Evolutionary conservation across 2,329 filamentous ascomycete genomes (phyloP).

Genomic region (Beauveria rudraprayagi): DNA sequence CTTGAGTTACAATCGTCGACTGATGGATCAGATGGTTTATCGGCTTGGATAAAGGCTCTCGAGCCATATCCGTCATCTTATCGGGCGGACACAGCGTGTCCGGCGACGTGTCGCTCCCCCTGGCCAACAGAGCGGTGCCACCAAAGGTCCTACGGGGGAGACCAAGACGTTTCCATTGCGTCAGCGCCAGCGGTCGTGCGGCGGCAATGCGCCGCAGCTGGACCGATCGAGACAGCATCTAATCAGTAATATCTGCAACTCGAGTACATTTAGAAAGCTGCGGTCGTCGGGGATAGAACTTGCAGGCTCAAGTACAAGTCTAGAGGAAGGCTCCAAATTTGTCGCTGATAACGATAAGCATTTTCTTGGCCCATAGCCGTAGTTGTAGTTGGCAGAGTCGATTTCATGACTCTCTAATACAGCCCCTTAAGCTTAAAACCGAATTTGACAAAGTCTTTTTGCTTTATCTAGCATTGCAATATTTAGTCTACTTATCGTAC

Average conservation of each 20-base stretch:
- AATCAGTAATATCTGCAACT: background rate
- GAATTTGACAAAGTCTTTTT: background rate
- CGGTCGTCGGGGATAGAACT: background rate
- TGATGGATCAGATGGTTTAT: background rate
- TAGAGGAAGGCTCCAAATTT: slow-evolving; percentile 5
- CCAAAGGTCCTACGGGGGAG: background rate
- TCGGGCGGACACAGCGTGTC: slow-evolving; percentile 14
- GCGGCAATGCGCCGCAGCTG: background rate
- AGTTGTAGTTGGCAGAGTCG: background rate
- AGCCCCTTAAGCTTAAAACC: background rate
- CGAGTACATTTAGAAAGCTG: background rate
- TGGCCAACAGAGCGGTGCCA: background rate
- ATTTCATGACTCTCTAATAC: background rate
- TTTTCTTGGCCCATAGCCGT: background rate
- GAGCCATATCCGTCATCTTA: slow-evolving; percentile 21
- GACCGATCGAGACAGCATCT: slow-evolving; percentile 7
- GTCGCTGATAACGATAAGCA: slow-evolving; percentile 10
- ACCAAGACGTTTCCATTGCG: background rate
- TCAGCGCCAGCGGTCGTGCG: background rate
- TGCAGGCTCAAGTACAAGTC: background rate
- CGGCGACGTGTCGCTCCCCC: background rate
- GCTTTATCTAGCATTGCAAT: too few species aligned
- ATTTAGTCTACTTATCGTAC: background rate
- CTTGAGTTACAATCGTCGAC: background rate
- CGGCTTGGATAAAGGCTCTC: background rate